A percentile compares a stretch with the other conserved stretches of the same genome.
phyloP scores from a whole-genome alignment of 345 rosid genomes.

The Erodium maritimum region DNA sequence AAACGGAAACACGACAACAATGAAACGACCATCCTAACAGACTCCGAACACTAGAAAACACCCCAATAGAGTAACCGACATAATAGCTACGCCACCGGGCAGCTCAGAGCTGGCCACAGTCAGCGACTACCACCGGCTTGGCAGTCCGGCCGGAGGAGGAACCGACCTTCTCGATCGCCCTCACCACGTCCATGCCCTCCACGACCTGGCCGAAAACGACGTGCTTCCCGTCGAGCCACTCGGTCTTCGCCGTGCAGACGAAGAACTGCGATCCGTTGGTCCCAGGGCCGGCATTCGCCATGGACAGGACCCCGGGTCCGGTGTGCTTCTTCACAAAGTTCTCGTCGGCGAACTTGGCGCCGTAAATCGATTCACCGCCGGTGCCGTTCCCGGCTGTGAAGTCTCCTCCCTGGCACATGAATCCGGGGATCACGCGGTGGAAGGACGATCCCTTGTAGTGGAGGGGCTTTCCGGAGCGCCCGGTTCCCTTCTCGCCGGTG shows the following conservation, averaged over 20 bases:
- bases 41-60: no score
- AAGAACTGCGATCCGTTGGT: slow-evolving; percentile 36
- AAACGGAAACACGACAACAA: no score
- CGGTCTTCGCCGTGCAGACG: slow-evolving; percentile 27
- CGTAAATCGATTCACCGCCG: slow-evolving; percentile 38
- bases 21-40: no score
- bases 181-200: slow-evolving; percentile 33
- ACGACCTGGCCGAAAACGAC: slow-evolving; percentile 34
- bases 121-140: slow-evolving; percentile 21
- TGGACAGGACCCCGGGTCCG: slow-evolving; percentile 29
- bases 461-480: slow-evolving; percentile 30
- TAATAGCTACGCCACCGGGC: neutral
- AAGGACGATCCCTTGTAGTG: slow-evolving; percentile 38
- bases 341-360: slow-evolving; percentile 35
- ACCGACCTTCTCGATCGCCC: slow-evolving; percentile 25
- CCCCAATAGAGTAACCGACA: no score
- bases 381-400: slow-evolving; percentile 43
- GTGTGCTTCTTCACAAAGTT: slow-evolving; percentile 37
- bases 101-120: slow-evolving; percentile 28
- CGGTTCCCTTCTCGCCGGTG: slow-evolving; percentile 35
- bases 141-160: slow-evolving; percentile 23
- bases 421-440: slow-evolving; percentile 36
- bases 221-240: slow-evolving; percentile 37
- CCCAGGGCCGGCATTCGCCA: slow-evolving; percentile 34
- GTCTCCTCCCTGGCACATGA: slow-evolving; percentile 50